phyloP scores from a whole-genome alignment of 2,329 filamentous ascomycete genomes.

The Colletotrichum sansevieriae region DNA sequence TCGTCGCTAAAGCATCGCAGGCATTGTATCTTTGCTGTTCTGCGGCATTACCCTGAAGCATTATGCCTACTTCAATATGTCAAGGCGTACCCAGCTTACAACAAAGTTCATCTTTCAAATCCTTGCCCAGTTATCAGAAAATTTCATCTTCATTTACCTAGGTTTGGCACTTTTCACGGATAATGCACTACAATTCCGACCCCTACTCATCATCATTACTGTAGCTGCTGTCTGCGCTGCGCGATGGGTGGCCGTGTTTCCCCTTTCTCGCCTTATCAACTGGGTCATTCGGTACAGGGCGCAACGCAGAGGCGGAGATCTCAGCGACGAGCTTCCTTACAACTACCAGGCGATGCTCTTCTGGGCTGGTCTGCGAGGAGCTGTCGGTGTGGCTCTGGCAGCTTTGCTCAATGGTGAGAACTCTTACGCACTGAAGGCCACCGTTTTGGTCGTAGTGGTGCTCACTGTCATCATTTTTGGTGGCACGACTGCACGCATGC shows the following conservation, averaged over 20 bases:
- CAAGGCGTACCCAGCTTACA: constrained; percentile 93
- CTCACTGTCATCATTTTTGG: constrained; percentile 99
- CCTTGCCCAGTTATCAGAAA: constrained; percentile 94
- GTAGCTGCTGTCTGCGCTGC: constrained; percentile 92
- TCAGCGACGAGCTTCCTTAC: constrained; percentile 89
- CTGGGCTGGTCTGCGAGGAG: constrained; percentile 95
- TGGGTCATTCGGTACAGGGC: constrained; percentile 92
- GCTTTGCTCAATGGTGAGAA: constrained; percentile 88
- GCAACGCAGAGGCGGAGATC: constrained; percentile 77
- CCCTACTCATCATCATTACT: constrained; percentile 93
- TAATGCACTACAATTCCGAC: constrained; percentile 88
- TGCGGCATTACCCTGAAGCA: constrained; percentile 99
- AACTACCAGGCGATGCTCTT: constrained; percentile 99
- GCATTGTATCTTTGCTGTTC: constrained; percentile 96
- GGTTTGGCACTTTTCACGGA: constrained; percentile 96
- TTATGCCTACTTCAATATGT: constrained; percentile 99
- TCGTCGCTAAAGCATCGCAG: constrained; percentile 57
- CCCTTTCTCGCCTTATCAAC: constrained; percentile 89
- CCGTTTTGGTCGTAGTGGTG: constrained; percentile 97
- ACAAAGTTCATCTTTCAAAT: constrained; percentile 98
- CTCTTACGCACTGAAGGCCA: constrained; percentile 86
- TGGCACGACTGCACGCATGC: constrained; percentile 95
- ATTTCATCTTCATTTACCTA: constrained; percentile 99
- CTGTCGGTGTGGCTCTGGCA: constrained; percentile 94
- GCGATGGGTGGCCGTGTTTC: constrained; percentile 94